Base-by-base conservation (phyloP, 2,329 filamentous ascomycete genomes). In the Fusarium drepaniforme region DNA sequence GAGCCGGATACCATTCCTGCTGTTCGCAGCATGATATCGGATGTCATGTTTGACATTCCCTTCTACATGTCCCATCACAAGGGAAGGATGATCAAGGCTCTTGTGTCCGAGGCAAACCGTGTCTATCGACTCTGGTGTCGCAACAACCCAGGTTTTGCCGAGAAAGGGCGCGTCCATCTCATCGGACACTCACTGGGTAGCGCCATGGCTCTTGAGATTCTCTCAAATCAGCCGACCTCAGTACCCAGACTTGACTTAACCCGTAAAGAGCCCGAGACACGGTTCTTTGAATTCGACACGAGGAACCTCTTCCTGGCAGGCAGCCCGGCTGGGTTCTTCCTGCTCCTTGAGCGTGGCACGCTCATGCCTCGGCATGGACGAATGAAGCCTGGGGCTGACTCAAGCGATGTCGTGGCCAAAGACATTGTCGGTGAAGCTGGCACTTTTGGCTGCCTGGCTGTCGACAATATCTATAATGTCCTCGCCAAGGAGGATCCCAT, bases 1-100 rank as follows among this genome's bases (percentile, higher is more conserved):
- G 98, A 97, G 7, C 96, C 95, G 1, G 90, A 92, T 49, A 97
- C 94, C 0, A 94, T 99, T 35, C 96, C 96, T 0, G 95, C 94
- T 1, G 93, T 99, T n/a, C 92, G 97, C 56, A 94, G 93, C 80
- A 91, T 99, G 81, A 97, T 99, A 71, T 97, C 94, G 49, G 97
- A 99, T 82, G 95, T 99, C 77, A 98, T 99, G 95, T 93, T 98
- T 60, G 97, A 99, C 81, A 96, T 99, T 60, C 97, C 97, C 0
- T 98, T 98, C 81, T 99, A 98, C 84, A 92, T 99, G 84, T 98
- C 96, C 0, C 94, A 97, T 69, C 96, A 98, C 84, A 98, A 98
- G 79, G 90, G 93, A 5, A 98, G 95, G 82, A 98, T 99, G 96
- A 93, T 98, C 61, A 89, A 92, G 51, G 96, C 97, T 1, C 92